Evolutionary conservation across 2,329 filamentous ascomycete genomes (phyloP).

Genomic region (Colletotrichum destructivum): DNA sequence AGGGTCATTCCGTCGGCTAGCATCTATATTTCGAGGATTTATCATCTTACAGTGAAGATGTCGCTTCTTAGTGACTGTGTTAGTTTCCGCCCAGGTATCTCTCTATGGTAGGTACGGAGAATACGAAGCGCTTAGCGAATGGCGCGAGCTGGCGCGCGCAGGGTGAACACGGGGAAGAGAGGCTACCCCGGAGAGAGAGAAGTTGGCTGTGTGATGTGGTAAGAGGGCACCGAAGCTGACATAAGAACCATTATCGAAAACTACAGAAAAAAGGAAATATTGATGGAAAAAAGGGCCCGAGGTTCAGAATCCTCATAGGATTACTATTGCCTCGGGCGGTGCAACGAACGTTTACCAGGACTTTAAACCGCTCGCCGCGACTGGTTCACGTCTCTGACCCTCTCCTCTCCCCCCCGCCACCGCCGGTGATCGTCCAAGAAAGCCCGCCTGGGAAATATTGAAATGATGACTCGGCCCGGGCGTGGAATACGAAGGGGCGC

Average conservation of each 20-base stretch:
- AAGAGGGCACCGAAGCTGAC: conserved; percentile 18
- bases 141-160: background rate
- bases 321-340: conserved; percentile 26
- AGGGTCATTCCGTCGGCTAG: conserved; percentile 31
- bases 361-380: background rate
- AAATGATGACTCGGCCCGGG: conserved; percentile 21
- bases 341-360: conserved; percentile 31
- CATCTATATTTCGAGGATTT: background rate
- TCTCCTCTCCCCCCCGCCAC: no score
- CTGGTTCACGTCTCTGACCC: conserved; percentile 16
- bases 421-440: conserved; percentile 30
- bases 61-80: background rate
- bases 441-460: background rate
- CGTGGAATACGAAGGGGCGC: conserved; percentile 30
- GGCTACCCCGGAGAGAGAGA: background rate
- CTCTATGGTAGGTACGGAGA: background rate
- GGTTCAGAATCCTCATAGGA: conserved; percentile 4
- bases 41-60: background rate
- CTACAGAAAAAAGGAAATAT: no score
- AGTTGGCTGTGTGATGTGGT: background rate
- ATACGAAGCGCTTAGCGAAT: background rate
- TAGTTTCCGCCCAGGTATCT: background rate
- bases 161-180: no score
- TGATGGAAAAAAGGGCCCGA: background rate
- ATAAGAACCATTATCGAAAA: background rate